Conservation (phyloP, 1,139 yeast species). For the Lizanozyma gosingica region DNA sequence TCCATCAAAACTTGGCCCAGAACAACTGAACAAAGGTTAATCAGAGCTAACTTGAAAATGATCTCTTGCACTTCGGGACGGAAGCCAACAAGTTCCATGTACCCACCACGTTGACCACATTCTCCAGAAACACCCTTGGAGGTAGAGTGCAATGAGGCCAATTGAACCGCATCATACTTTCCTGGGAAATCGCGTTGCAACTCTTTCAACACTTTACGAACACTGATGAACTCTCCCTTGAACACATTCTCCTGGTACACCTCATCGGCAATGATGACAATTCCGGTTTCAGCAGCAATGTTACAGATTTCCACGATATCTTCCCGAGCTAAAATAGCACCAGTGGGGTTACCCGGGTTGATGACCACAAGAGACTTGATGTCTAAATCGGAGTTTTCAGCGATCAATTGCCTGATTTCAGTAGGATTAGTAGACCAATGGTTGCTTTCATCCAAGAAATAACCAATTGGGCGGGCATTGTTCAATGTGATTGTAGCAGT, state of each 20-base stretch:
- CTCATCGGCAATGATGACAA: constrained; percentile 94
- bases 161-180: constrained; percentile 61
- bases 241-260: constrained; percentile 92
- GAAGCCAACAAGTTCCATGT: constrained; percentile 88
- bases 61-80: constrained; percentile 57
- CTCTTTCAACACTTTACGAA: constrained; percentile 58
- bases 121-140: constrained; percentile 97
- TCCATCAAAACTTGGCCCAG: constrained; percentile 91
- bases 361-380: constrained; percentile 76
- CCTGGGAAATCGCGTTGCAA: constrained; percentile 47
- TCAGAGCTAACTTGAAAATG: constrained; percentile 77
- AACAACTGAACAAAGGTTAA: constrained; percentile 87
- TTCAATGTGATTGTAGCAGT: constrained; percentile 85
- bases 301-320: constrained; percentile 64
- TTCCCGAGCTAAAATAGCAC: constrained; percentile 59
- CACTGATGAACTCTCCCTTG: constrained; percentile 53
- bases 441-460: constrained; percentile 68
- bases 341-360: constrained; percentile 98
- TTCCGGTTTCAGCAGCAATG: constrained; percentile 75
- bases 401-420: constrained; percentile 51
- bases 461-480: constrained; percentile 79
- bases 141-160: constrained; percentile 91
- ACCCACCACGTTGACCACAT: constrained; percentile 99
- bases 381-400: constrained; percentile 43
- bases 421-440: constrained; percentile 78